Conservation (phyloP, 768 basidiomycete genomes). For the Auriscalpium microsporum region DNA sequence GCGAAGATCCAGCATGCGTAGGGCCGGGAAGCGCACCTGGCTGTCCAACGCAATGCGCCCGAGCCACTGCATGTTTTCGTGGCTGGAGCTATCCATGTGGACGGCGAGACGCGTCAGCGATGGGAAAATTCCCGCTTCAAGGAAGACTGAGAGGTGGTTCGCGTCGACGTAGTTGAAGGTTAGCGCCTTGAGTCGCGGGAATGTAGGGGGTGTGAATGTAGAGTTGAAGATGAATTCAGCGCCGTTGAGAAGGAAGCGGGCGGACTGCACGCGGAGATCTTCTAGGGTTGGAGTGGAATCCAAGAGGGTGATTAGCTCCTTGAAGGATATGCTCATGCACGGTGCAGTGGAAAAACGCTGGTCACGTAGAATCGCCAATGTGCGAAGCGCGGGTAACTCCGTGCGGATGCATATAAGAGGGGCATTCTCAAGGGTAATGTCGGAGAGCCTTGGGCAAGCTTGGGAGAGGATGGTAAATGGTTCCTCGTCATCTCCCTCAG, state of each 20-base stretch:
- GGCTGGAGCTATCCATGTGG: conserved; percentile 18
- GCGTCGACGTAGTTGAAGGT: conserved; percentile 21
- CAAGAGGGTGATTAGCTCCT: conserved; percentile 17
- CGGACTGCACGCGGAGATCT: conserved; percentile 19
- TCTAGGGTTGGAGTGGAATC: conserved; percentile 15
- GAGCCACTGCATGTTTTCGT: conserved; percentile 25
- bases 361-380: conserved; percentile 20
- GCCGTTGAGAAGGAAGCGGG: conserved; percentile 19
- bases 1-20: conserved; percentile 23
- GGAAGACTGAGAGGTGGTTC: conserved; percentile 21
- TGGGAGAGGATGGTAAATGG: conserved; percentile 19
- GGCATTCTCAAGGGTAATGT: conserved; percentile 22
- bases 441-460: conserved; percentile 19
- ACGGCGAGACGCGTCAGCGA: conserved; percentile 18
- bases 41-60: conserved; percentile 16
- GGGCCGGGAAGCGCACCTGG: conserved; percentile 14
- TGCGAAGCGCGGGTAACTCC: conserved; percentile 17
- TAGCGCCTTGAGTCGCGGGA: conserved; percentile 17
- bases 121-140: conserved; percentile 21
- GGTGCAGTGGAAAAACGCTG: conserved; percentile 17
- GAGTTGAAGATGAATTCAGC: conserved; percentile 19
- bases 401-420: conserved; percentile 21
- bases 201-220: conserved; percentile 7
- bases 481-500: conserved; percentile 17
- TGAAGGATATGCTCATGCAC: conserved; percentile 20